Evolutionary conservation across 306 rosid species (phyloP).

Genomic region (Inga leiocalycina): DNA sequence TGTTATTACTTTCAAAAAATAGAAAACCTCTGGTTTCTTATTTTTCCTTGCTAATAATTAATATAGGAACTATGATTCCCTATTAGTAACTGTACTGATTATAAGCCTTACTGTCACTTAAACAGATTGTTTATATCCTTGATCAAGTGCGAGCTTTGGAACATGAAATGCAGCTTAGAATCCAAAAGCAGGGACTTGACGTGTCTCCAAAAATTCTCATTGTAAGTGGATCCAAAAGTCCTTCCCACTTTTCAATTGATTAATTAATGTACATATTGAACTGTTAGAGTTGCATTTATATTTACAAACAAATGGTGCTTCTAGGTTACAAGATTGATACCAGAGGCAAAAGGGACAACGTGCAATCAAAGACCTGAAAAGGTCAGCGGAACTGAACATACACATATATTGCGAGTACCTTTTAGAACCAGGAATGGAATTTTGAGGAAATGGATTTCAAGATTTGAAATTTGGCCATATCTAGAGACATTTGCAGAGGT

Average conservation of each 20-base stretch:
- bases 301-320: not conserved
- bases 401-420: not conserved
- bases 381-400: not conserved
- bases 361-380: not conserved
- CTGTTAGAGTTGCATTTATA: not conserved
- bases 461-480: constrained; percentile 99
- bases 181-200: not conserved
- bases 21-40: not conserved
- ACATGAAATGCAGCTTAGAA: constrained; percentile 65
- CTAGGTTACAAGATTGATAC: not conserved
- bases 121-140: constrained; percentile 91
- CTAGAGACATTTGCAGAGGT: too few relatives aligned
- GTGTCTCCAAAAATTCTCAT: constrained; percentile 50
- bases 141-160: constrained; percentile 99
- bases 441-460: constrained; percentile 34
- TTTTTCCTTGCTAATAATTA: not conserved
- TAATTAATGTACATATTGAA: not conserved
- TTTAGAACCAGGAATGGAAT: not conserved
- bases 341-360: not conserved
- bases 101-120: not conserved
- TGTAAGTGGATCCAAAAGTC: constrained; percentile 67
- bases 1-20: too few relatives aligned
- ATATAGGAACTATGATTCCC: not conserved
- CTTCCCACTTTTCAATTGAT: not conserved
- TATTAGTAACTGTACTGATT: not conserved